Conservation (phyloP, 805 yeast genomes). For the Naumovozyma castellii region DNA sequence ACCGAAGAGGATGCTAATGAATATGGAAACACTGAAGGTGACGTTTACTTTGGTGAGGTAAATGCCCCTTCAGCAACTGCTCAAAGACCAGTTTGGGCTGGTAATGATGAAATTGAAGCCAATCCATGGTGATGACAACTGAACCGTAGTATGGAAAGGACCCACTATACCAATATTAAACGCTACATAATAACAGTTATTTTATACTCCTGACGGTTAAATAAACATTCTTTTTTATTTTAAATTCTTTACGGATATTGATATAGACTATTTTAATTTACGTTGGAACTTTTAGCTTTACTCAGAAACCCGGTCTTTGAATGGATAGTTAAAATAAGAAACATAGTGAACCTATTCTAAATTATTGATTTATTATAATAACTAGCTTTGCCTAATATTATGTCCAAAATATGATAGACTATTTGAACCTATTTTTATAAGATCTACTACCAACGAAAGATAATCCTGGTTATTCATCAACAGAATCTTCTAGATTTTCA, state of each 20-base stretch:
- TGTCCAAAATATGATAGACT: no score
- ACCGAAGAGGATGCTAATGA: conserved; percentile 40
- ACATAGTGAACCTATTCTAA: no score
- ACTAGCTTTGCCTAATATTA: no score
- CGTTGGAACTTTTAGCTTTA: no score
- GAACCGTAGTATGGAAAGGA: background rate
- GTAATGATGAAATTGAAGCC: conserved; percentile 41
- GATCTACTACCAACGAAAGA: background rate
- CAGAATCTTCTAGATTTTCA: background rate
- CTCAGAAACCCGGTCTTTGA: no score
- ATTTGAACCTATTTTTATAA: no score
- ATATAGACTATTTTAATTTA: no score
- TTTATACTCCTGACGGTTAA: background rate
- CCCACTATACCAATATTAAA: background rate
- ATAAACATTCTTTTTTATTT: no score
- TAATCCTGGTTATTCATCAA: background rate
- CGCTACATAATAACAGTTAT: background rate
- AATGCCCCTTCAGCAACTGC: conserved; percentile 50
- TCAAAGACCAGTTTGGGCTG: conserved; percentile 37
- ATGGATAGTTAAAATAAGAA: no score
- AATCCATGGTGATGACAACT: conserved; percentile 57
- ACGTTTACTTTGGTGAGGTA: conserved; percentile 53
- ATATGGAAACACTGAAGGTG: background rate
- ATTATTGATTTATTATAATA: no score
- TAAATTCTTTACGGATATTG: no score